Evolutionary conservation across 345 rosid species (phyloP), one percentile per base, ranked within the genome.

Genomic region (Populus deltoides): DNA sequence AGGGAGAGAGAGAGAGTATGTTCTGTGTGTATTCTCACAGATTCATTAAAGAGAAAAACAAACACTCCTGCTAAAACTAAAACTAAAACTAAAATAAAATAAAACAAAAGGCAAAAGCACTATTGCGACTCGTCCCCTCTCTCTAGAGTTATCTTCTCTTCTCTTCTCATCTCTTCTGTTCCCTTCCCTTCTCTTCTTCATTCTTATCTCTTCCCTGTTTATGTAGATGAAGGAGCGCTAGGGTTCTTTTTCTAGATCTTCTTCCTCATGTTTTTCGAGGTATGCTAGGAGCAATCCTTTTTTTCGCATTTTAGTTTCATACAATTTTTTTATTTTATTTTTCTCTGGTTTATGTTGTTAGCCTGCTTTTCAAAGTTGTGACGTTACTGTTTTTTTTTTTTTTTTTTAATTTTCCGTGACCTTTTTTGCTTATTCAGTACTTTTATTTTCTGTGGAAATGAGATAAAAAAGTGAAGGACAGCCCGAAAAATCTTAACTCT

Each of bases 31-130:
- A 76, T 79, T 78, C 31, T 62, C 43, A 66, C 78, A 84, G 87
- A 90, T 87, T 87, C 90, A 83, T 70, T 39, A 70, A 70, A 43
- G 72, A n/a, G 72, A 20, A 13, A 70, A 38, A 33, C 20, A 66
- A 51, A 79, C 29, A 66, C 73, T 59, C 35, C 33, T 66, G 10
- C 17, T 33, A 76, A 71, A 71, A 75, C 77, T 29, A 59, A 71
- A 71, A 75, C 77, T 29, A 59, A 76, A 76, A 79, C 74, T 27
- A 45, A 78, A 39, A 29, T 13, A 36, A 69, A 16, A 38, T 10
- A 41, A 6, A 7, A 1, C 24, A 6, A 41, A 77, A 72, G 39
- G 76, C 67, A 78, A 66, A 66, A 65, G 72, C 82, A 67, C 41
- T 68, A 24, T 47, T 66, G 22, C 7, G 61, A 31, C 9, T 33